phyloP scores from a whole-genome alignment of 2,329 filamentous ascomycete species.

The Trichoderma gracile region DNA sequence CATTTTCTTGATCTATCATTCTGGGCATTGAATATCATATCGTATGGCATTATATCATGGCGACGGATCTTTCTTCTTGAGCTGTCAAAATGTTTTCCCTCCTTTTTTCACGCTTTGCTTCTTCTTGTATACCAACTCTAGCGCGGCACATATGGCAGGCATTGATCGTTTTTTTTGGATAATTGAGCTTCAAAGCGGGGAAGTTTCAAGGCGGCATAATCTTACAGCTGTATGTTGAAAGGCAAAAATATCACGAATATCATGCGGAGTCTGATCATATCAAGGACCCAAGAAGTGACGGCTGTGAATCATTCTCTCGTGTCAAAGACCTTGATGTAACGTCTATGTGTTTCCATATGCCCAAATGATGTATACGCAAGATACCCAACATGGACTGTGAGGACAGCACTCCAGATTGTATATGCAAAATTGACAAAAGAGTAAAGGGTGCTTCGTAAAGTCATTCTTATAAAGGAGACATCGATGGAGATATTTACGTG shows the following conservation, averaged over 20 bases:
- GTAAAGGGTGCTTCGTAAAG: background rate
- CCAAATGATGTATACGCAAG: background rate
- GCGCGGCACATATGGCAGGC: background rate
- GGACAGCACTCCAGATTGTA: background rate
- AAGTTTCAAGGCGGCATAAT: background rate
- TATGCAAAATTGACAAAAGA: no score
- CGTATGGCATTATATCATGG: slow-evolving; percentile 9
- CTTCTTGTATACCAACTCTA: slow-evolving; percentile 16
- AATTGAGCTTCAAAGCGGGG: background rate
- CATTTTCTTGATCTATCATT: background rate
- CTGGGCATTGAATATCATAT: slow-evolving; percentile 11
- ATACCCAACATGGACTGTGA: no score
- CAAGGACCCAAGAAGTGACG: background rate
- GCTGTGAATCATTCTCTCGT: background rate
- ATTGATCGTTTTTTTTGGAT: background rate
- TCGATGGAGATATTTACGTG: background rate
- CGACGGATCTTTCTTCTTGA: background rate
- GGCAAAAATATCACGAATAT: background rate
- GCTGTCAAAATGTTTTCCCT: background rate
- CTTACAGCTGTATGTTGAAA: slow-evolving; percentile 1
- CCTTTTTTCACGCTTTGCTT: background rate
- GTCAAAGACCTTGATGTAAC: background rate
- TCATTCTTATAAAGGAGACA: background rate
- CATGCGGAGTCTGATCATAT: slow-evolving; percentile 9
- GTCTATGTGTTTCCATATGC: background rate